A percentile compares a stretch with the other conserved stretches of the same genome.
Evolutionary conservation across 768 basidiomycete genomes (phyloP).

Genomic region (Lentinula lateritia): DNA sequence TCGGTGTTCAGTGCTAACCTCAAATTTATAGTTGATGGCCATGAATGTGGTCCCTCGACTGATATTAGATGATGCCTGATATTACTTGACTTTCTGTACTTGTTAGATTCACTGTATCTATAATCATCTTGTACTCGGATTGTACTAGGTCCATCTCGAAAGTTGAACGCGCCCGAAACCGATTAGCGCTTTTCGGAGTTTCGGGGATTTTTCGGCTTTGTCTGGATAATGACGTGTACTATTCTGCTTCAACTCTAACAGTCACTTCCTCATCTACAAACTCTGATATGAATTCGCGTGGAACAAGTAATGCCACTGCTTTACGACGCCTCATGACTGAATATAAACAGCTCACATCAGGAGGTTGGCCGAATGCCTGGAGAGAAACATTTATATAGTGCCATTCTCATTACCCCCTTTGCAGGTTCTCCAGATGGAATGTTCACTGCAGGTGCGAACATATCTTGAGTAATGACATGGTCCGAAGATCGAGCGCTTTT

Average conservation of each 20-base stretch:
- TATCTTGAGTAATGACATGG: neutral
- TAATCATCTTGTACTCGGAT: neutral
- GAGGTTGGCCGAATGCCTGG: constrained; percentile 39
- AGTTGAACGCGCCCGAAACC: neutral
- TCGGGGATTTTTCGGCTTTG: neutral
- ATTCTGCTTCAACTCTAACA: neutral
- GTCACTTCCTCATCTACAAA: neutral
- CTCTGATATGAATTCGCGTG: constrained; percentile 44
- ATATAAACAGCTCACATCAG: constrained; percentile 79
- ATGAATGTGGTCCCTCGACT: constrained; percentile 95
- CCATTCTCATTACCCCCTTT: constrained; percentile 2
- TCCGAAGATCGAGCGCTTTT: neutral
- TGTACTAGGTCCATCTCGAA: neutral
- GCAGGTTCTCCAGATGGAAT: constrained; percentile 87
- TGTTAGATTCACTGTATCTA: neutral
- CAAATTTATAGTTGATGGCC: constrained; percentile 72
- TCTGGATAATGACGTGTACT: neutral
- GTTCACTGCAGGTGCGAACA: constrained; percentile 78
- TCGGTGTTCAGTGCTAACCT: neutral
- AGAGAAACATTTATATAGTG: constrained; percentile 1
- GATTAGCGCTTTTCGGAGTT: neutral
- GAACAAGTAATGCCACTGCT: constrained; percentile 61
- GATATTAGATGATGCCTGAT: constrained; percentile 69
- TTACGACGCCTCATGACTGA: constrained; percentile 88
- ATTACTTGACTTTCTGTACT: constrained; percentile 17